Base-by-base conservation (phyloP, 2,329 filamentous ascomycete genomes). In the Cryoendolithus antarcticus region DNA sequence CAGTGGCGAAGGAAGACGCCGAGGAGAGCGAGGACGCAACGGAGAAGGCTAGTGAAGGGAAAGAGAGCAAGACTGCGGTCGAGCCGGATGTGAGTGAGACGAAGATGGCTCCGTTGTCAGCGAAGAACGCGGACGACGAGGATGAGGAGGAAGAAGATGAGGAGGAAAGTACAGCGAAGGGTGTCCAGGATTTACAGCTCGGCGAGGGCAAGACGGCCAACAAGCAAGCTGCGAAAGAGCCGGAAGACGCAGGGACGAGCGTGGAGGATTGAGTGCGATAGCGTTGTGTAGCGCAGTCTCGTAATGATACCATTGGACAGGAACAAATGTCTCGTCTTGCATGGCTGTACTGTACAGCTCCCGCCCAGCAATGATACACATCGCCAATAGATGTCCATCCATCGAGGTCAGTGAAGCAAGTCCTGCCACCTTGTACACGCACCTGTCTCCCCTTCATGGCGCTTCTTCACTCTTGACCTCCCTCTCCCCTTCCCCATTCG, bases 181-280 rank as follows among this genome's bases (percentile, higher is more conserved):
- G 49, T 4, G 46, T 46, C 6, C 43, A 48, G 28, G 41, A 37
- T 12, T 27, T 44, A 33, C 42, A 46, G 28, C 34, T 44, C 4
- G 51, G 39, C 9, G 42, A 42, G 7, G 43, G 39, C 11, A 41
- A 24, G 43, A 46, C 11, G 6, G 37, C 34, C 4, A 24, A 44
- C 43, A 45, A 53, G 35, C 49, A 55, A 36, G 38, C 44, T n/a
- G 46, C 51, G 3, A 51, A 49, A 21, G 48, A 54, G 30, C 48
- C 40, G 2, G 51, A 49, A n/a, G 46, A 52, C 39, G 61, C 59
- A 2, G 51, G 52, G 7, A 55, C 54, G 38, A 62, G 58, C 39
- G 61, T 62, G 4, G 52, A 62, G 39, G 60, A 63, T 38, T 63
- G 37, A 48, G 13, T 5, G 34, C n/a, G 15, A 21, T 32, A 6